Conservation (phyloP, 1,284 basidiomycete species). For the Amylostereum areolatum region DNA sequence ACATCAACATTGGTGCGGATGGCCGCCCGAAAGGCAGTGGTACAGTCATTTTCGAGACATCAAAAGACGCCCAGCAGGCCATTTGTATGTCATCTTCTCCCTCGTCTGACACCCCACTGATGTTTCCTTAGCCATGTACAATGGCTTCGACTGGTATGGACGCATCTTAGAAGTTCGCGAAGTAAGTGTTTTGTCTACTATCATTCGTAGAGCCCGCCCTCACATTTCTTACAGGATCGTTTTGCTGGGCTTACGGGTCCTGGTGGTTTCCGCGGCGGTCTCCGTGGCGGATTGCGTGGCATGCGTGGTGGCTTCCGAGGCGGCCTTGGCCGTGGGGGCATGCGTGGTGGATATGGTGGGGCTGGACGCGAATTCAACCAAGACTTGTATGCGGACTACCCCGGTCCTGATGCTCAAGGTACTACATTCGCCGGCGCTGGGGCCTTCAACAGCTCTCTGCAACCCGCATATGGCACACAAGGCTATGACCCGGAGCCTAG, state of each 20-base stretch:
- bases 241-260: slow-evolving; percentile 76
- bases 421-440: slow-evolving; percentile 35
- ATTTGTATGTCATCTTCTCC: slow-evolving; percentile 56
- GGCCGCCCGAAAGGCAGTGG: slow-evolving; percentile 92
- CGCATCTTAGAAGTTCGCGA: slow-evolving; percentile 89
- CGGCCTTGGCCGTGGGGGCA: slow-evolving; percentile 54
- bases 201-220: neutral
- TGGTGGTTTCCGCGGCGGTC: slow-evolving; percentile 55
- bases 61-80: slow-evolving; percentile 86
- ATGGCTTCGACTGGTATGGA: slow-evolving; percentile 93
- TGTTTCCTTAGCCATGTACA: slow-evolving; percentile 71
- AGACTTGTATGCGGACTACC: slow-evolving; percentile 78
- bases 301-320: slow-evolving; percentile 47
- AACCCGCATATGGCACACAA: slow-evolving; percentile 15
- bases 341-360: slow-evolving; percentile 40
- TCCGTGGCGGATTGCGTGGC: slow-evolving; percentile 51
- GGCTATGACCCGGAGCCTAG: slow-evolving; percentile 68
- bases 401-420: slow-evolving; percentile 66
- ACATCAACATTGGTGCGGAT: slow-evolving; percentile 89
- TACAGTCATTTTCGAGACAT: slow-evolving; percentile 90
- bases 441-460: slow-evolving; percentile 7
- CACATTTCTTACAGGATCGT: slow-evolving; percentile 59
- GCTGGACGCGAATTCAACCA: slow-evolving; percentile 69
- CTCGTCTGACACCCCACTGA: neutral
- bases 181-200: slow-evolving; percentile 35